These are phyloP conservation scores for Aspergillus sparsus DNA, from an alignment of 495 filamentous ascomycete genomes.

Conservation along the genomic window DNA sequence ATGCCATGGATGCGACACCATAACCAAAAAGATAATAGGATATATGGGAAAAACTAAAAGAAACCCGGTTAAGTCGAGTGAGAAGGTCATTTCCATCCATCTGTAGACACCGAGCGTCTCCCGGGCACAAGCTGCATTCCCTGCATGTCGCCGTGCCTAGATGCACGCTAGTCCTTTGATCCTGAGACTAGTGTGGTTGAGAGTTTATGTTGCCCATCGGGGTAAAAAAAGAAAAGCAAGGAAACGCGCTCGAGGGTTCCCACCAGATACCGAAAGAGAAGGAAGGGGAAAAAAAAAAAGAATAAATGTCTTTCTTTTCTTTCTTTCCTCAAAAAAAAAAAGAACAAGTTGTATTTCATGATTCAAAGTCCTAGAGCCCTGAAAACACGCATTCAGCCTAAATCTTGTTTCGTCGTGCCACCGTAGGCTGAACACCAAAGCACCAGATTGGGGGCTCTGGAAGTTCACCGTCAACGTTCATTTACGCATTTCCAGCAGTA, in stretches of 20 bases:
- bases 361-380: constrained; percentile 13
- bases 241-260: too few relatives aligned
- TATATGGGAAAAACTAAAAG: constrained; percentile 21
- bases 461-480: neutral
- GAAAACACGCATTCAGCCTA: neutral
- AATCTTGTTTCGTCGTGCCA: neutral
- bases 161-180: constrained; percentile 13
- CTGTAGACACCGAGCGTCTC: constrained; percentile 8
- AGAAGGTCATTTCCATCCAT: constrained; percentile 27
- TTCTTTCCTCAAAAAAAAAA: too few relatives aligned
- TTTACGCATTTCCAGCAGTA: constrained; percentile 40
- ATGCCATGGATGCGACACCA: constrained; percentile 16
- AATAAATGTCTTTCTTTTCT: neutral
- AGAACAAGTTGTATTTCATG: too few relatives aligned
- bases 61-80: constrained; percentile 29
- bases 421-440: neutral
- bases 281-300: neutral
- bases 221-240: constrained; percentile 5
- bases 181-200: too few relatives aligned
- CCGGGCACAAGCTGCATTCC: constrained; percentile 35
- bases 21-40: constrained; percentile 16
- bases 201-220: constrained; percentile 10
- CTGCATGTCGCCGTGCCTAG: constrained; percentile 40
- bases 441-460: constrained; percentile 1
- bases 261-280: constrained; percentile 15